These are phyloP conservation scores for Phytophthora nicotianae DNA, from an alignment of 352 stramenopile genomes.

Conservation along the genomic window DNA sequence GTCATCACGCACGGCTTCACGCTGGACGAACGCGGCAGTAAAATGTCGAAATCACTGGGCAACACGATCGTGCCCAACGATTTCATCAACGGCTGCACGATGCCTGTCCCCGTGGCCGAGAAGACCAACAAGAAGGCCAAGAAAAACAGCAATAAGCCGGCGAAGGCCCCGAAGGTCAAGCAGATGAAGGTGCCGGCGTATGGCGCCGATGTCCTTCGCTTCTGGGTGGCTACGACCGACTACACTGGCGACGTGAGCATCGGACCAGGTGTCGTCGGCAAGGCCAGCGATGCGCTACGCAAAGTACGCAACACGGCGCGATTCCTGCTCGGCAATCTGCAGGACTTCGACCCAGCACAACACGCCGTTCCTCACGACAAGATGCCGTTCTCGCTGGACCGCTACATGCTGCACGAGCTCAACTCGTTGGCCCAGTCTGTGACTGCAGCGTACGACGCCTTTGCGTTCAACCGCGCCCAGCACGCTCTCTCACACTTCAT, in stretches of 20 bases:
- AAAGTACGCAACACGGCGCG: slow-evolving; percentile 97
- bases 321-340: slow-evolving; percentile 97
- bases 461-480: slow-evolving; percentile 93
- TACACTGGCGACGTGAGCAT: slow-evolving; percentile 97
- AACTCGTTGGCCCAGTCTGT: slow-evolving; percentile 82
- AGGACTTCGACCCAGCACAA: slow-evolving; percentile 90
- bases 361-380: slow-evolving; percentile 89
- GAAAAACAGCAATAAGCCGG: slow-evolving; percentile 61
- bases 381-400: slow-evolving; percentile 89
- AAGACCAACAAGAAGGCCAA: slow-evolving; percentile 68
- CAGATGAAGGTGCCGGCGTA: slow-evolving; percentile 88
- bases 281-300: slow-evolving; percentile 79
- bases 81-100: slow-evolving; percentile 93
- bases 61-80: slow-evolving; percentile 95
- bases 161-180: slow-evolving; percentile 75
- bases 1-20: slow-evolving; percentile 99
- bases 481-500: slow-evolving; percentile 94
- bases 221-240: slow-evolving; percentile 98
- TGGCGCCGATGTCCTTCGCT: slow-evolving; percentile 96
- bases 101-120: slow-evolving; percentile 32
- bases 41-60: slow-evolving; percentile 99
- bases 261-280: slow-evolving; percentile 90
- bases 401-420: slow-evolving; percentile 96
- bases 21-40: slow-evolving; percentile 97
- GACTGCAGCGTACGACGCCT: slow-evolving; percentile 82